Evolutionary conservation across 352 stramenopile genomes (phyloP), one percentile per base, ranked within the genome.

Genomic region (Thalassiosira ordinaria): DNA sequence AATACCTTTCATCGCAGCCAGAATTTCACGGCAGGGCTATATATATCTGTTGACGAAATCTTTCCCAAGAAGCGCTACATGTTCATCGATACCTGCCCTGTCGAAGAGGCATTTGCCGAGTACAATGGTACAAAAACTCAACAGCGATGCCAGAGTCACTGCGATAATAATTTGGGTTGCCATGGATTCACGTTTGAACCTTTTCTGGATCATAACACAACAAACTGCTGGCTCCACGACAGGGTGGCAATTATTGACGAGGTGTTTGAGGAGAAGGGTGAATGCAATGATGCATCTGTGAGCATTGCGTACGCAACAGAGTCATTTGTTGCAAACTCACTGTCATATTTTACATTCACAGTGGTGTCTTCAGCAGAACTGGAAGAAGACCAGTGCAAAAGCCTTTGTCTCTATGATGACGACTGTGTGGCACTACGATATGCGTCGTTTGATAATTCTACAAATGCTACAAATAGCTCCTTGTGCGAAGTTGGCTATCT

Each of bases 41-140:
- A 56, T 44, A 56, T 68, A n/a, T 57, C 18, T 13, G 16, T 68
- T 20, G 39, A 68, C n/a, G 20, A 68, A 14, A 53, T 68, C 18
- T 68, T 68, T 37, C 59, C 59, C 1, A 68, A 68, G 59, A 68
- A 68, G 44, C 4, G 37, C 20, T 68, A 68, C 39, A 41, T 68
- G 37, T n/a, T 41, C 11, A 56, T 41, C 29, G n/a, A 18, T 14
- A 29, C 18, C n/a, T 68, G 59, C 20, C n/a, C 6, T 27, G 16
- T 68, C 7, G 37, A 56, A 16, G 59, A 18, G 3, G 39, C 41
- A 1, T 68, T 56, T 68, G n/a, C 22, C 7, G 16, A 51, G 6
- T 68, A 68, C 39, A 68, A 68, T 27, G n/a, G n/a, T n/a, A 44
- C 44, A 55, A 68, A 68, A 26, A 55, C 59, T 26, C 37, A 41